Conservation (phyloP, 768 basidiomycete genomes). For the Boletus coccyginus region DNA sequence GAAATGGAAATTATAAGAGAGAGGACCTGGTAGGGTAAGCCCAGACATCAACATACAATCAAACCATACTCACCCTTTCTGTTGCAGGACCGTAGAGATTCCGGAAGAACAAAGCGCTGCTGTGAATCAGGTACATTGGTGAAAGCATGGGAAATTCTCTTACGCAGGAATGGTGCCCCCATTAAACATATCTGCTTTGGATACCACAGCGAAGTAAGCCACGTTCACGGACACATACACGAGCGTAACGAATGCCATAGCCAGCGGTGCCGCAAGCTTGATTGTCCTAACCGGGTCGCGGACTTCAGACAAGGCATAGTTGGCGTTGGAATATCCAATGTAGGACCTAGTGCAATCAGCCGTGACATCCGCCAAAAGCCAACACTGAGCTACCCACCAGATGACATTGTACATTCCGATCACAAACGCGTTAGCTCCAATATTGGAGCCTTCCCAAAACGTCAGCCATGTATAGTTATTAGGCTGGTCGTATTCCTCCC, state of each 20-base stretch:
- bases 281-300: slow-evolving; percentile 68
- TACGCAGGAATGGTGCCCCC: slow-evolving; percentile 69
- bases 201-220: slow-evolving; percentile 73
- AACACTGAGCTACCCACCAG: slow-evolving; percentile 42
- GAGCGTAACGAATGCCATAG: slow-evolving; percentile 54
- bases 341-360: slow-evolving; percentile 50
- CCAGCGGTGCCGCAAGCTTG: slow-evolving; percentile 66
- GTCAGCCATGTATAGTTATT: slow-evolving; percentile 57
- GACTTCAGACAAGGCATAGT: slow-evolving; percentile 71
- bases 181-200: slow-evolving; percentile 61
- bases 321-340: slow-evolving; percentile 71
- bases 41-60: background rate
- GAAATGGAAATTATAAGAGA: slow-evolving; percentile 64
- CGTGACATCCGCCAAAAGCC: background rate
- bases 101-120: slow-evolving; percentile 68
- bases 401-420: slow-evolving; percentile 68
- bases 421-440: slow-evolving; percentile 57
- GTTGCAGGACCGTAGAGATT: slow-evolving; percentile 64
- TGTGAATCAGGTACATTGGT: background rate
- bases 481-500: slow-evolving; percentile 50
- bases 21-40: slow-evolving; percentile 41
- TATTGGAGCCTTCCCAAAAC: slow-evolving; percentile 62
- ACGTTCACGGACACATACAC: slow-evolving; percentile 67
- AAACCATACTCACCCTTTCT: slow-evolving; percentile 45
- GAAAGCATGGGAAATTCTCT: slow-evolving; percentile 19